Evolutionary conservation across 306 rosid species (phyloP).

Genomic region (Quercus cerris): DNA sequence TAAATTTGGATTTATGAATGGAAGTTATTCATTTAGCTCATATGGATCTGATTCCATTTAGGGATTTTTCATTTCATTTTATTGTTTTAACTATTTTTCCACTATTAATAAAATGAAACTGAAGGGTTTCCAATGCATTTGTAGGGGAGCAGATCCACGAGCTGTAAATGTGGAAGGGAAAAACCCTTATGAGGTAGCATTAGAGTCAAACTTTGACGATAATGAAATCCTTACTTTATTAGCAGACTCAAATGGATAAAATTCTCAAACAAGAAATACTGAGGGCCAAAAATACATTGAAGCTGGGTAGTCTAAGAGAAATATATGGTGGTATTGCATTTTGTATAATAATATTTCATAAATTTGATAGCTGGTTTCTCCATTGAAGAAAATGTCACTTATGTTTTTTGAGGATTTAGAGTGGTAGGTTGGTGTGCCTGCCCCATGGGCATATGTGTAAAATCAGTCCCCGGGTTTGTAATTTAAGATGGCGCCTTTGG

Average conservation of each 20-base stretch:
- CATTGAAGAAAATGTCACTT: slow-evolving; percentile 33
- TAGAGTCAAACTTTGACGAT: slow-evolving; percentile 66
- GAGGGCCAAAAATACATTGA: slow-evolving; percentile 32
- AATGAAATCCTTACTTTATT: slow-evolving; percentile 52
- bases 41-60: background rate
- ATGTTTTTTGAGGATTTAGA: slow-evolving; percentile 44
- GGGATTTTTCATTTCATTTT: background rate
- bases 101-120: slow-evolving; percentile 7
- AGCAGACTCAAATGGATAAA: slow-evolving; percentile 69
- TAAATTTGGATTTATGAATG: background rate
- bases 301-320: slow-evolving; percentile 18
- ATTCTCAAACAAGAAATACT: slow-evolving; percentile 13
- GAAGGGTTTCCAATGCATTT: slow-evolving; percentile 16
- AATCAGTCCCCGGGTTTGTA: slow-evolving; percentile 41
- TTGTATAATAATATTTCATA: slow-evolving; percentile 64
- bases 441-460: slow-evolving; percentile 52
- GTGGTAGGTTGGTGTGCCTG: slow-evolving; percentile 68
- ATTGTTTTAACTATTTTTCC: background rate
- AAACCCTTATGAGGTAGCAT: slow-evolving; percentile 70
- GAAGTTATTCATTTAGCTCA: background rate
- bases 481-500: slow-evolving; percentile 60
- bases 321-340: slow-evolving; percentile 48
- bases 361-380: slow-evolving; percentile 47
- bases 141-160: slow-evolving; percentile 95
- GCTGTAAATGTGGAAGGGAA: slow-evolving; percentile 80